Conservation (phyloP, 257 asterid species). For the Handroanthus guayacan region DNA sequence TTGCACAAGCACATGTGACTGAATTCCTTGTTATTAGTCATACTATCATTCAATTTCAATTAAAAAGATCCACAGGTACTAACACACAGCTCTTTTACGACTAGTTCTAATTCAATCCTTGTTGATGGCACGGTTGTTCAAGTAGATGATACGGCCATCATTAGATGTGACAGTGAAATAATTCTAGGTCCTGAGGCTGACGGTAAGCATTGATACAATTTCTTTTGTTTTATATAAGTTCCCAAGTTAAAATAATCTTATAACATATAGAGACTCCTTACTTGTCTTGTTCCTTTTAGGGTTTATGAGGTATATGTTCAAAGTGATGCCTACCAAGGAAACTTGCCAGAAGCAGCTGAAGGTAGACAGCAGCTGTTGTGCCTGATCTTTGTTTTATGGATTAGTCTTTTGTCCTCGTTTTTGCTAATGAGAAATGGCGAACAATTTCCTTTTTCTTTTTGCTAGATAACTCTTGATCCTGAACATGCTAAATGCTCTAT, state of each 20-base stretch:
- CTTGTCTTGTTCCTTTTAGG: conserved; percentile 53
- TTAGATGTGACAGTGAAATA: conserved; percentile 89
- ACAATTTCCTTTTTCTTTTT: conserved; percentile 21
- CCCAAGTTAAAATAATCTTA: neutral
- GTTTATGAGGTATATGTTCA: conserved; percentile 71
- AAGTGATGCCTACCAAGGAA: conserved; percentile 73
- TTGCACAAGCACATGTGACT: neutral
- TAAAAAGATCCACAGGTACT: conserved; percentile 31
- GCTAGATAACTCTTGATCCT: conserved; percentile 73
- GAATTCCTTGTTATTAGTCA: conserved; percentile 29
- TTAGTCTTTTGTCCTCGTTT: neutral
- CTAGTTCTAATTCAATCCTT: conserved; percentile 61
- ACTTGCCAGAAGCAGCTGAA: conserved; percentile 59
- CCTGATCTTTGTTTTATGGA: conserved; percentile 11
- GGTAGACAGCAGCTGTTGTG: conserved; percentile 50
- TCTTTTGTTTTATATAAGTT: conserved; percentile 10
- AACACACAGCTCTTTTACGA: conserved; percentile 34
- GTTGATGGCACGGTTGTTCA: conserved; percentile 74
- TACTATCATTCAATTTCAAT: neutral
- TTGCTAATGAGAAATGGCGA: conserved; percentile 27
- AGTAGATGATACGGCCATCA: conserved; percentile 58
- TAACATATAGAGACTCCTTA: conserved; percentile 21
- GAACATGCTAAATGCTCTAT: conserved; percentile 93
- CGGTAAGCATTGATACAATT: conserved; percentile 49
- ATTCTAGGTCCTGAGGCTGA: conserved; percentile 65